Conservation (phyloP, 345 rosid genomes). For the Orychophragmus violaceus region DNA sequence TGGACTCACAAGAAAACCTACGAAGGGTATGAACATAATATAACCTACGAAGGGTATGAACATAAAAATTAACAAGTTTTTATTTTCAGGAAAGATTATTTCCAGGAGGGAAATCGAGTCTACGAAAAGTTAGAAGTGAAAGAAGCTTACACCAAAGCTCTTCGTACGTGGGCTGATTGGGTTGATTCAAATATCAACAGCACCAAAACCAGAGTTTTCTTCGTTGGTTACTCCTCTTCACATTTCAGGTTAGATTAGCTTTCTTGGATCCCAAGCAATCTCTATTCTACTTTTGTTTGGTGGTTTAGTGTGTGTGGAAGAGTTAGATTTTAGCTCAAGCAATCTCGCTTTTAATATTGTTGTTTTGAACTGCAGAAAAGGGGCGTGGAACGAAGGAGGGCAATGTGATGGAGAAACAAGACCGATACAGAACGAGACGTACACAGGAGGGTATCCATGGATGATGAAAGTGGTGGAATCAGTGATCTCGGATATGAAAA, state of each 20-base stretch:
- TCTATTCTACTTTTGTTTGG: background rate
- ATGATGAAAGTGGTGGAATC: conserved; percentile 64
- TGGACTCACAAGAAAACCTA: conserved; percentile 62
- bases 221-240: conserved; percentile 74
- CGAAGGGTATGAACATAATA: conserved; percentile 32
- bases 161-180: conserved; percentile 74
- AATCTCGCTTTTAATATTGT: background rate
- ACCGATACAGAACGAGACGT: conserved; percentile 39
- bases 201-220: conserved; percentile 53
- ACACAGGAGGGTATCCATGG: conserved; percentile 51
- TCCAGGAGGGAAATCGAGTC: conserved; percentile 61
- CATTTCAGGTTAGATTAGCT: conserved; percentile 45
- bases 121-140: conserved; percentile 43
- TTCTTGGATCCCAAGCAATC: background rate
- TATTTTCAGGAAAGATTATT: conserved; percentile 45
- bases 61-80: background rate
- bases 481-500: conserved; percentile 61
- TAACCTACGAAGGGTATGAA: too few species aligned
- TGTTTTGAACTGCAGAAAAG: conserved; percentile 38
- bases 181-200: conserved; percentile 54
- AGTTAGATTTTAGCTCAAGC: background rate
- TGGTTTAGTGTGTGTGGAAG: background rate
- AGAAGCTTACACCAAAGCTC: conserved; percentile 59
- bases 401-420: conserved; percentile 44
- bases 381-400: conserved; percentile 57